These are phyloP conservation scores for Amaranthus cruentus DNA, from an alignment of 148 eudicot species.

Conservation along the genomic window DNA sequence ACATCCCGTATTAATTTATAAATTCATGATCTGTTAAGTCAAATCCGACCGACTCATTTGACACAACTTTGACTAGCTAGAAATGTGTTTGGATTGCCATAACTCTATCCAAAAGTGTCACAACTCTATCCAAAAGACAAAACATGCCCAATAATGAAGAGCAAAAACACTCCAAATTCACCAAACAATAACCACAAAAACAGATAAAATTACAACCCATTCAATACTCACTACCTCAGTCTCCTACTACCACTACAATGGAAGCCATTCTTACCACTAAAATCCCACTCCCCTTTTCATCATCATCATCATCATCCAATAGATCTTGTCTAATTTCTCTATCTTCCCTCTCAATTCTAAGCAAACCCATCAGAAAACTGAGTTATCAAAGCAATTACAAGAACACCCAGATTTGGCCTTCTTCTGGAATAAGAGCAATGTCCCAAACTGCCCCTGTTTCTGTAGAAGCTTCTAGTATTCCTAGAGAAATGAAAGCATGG, in stretches of 20 bases:
- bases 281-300: not conserved
- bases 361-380: slow-evolving; percentile 10
- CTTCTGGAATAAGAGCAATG: slow-evolving; percentile 38
- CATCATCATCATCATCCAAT: slow-evolving; percentile 1
- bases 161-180: not conserved
- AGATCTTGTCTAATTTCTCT: slow-evolving; percentile 14
- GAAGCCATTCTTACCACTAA: slow-evolving; percentile 16
- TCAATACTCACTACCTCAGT: no score
- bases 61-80: no score
- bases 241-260: not conserved
- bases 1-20: no score
- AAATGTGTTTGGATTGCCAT: no score
- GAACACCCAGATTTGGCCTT: not conserved
- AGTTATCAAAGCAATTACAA: slow-evolving; percentile 5
- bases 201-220: not conserved
- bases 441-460: slow-evolving; percentile 57
- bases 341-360: slow-evolving; percentile 17
- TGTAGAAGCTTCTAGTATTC: slow-evolving; percentile 29
- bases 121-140: not conserved
- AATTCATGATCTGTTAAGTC: no score
- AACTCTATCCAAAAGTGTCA: not conserved
- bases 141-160: no score
- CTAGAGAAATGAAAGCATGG: slow-evolving; percentile 88
- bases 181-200: not conserved
- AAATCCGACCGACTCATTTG: no score